Evolutionary conservation across 768 basidiomycete genomes (phyloP).

Genomic region (Gyrodon lividus): DNA sequence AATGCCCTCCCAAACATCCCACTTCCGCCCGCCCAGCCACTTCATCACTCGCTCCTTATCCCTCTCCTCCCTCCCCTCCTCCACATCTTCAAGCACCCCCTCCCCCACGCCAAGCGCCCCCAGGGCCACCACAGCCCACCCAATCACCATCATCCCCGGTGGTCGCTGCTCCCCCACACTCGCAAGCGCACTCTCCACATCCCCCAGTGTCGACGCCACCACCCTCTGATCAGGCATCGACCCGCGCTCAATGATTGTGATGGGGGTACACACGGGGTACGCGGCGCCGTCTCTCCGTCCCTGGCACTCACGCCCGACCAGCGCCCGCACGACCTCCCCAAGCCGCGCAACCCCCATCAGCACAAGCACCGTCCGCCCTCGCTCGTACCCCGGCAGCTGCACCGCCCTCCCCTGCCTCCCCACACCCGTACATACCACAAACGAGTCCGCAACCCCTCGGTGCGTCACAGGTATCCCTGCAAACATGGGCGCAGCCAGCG

Average conservation of each 20-base stretch:
- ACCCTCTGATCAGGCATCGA: slow-evolving; percentile 91
- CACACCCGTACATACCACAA: slow-evolving; percentile 92
- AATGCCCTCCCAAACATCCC: slow-evolving; percentile 68
- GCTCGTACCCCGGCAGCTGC: slow-evolving; percentile 83
- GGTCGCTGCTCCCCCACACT: slow-evolving; percentile 83
- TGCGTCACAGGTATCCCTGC: slow-evolving; percentile 94
- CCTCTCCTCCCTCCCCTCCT: slow-evolving; percentile 22
- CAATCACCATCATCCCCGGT: slow-evolving; percentile 95
- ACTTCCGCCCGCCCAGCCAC: slow-evolving; percentile 61
- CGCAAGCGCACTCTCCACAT: slow-evolving; percentile 70
- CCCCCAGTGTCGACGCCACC: slow-evolving; percentile 70
- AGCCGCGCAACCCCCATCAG: slow-evolving; percentile 96
- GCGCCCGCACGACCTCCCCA: slow-evolving; percentile 61
- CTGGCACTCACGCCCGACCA: slow-evolving; percentile 36
- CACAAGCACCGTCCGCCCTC: slow-evolving; percentile 76
- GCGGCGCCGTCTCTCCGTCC: slow-evolving; percentile 49
- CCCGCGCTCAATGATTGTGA: slow-evolving; percentile 94
- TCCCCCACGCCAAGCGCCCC: slow-evolving; percentile 54
- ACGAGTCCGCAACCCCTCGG: slow-evolving; percentile 87
- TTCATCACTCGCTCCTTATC: slow-evolving; percentile 44
- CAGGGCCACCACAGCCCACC: slow-evolving; percentile 84
- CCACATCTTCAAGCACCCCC: slow-evolving; percentile 62
- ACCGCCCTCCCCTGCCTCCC: slow-evolving; percentile 83
- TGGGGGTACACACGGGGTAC: slow-evolving; percentile 78
- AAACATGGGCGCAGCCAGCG: slow-evolving; percentile 85